Evolutionary conservation across 495 filamentous ascomycete species (phyloP).

Genomic region (Xylaria bambusicola): DNA sequence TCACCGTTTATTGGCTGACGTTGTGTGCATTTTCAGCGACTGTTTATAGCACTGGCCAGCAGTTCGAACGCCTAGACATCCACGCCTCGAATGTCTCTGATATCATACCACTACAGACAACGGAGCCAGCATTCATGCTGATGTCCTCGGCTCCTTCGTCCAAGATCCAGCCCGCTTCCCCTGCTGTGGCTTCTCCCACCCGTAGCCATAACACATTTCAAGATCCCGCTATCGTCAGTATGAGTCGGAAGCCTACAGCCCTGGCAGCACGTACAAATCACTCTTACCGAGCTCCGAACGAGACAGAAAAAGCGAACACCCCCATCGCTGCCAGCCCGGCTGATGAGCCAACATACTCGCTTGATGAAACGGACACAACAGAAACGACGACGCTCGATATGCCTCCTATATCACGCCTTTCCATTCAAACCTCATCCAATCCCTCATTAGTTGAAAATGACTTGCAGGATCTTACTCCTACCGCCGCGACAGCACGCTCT

Average conservation of each 20-base stretch:
- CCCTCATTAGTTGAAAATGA: slow-evolving; percentile 10
- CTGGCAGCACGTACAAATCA: slow-evolving; percentile 9
- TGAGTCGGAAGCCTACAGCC: slow-evolving; percentile 34
- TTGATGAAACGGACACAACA: slow-evolving; percentile 27
- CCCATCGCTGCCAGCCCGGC: slow-evolving; percentile 23
- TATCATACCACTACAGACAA: slow-evolving; percentile 47
- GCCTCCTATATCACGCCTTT: slow-evolving; percentile 13
- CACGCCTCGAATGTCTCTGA: slow-evolving; percentile 36
- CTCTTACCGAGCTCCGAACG: slow-evolving; percentile 33
- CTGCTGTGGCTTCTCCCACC: slow-evolving; percentile 8
- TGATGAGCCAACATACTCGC: slow-evolving; percentile 28
- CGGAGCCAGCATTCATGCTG: slow-evolving; percentile 38
- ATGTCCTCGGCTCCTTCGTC: background rate
- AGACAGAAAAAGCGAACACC: slow-evolving; percentile 37
- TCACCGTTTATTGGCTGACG: slow-evolving; percentile 11
- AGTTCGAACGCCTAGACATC: slow-evolving; percentile 19
- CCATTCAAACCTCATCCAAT: slow-evolving; percentile 16
- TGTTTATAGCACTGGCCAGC: slow-evolving; percentile 26
- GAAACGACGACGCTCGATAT: slow-evolving; percentile 11
- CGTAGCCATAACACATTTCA: slow-evolving; percentile 38
- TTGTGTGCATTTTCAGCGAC: slow-evolving; percentile 14
- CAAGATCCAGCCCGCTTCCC: background rate
- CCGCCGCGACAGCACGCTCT: slow-evolving; percentile 11
- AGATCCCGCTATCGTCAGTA: slow-evolving; percentile 58
- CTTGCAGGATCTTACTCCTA: slow-evolving; percentile 12